Base-by-base conservation (phyloP, 1,284 basidiomycete species). In the Naganishia sp. region DNA sequence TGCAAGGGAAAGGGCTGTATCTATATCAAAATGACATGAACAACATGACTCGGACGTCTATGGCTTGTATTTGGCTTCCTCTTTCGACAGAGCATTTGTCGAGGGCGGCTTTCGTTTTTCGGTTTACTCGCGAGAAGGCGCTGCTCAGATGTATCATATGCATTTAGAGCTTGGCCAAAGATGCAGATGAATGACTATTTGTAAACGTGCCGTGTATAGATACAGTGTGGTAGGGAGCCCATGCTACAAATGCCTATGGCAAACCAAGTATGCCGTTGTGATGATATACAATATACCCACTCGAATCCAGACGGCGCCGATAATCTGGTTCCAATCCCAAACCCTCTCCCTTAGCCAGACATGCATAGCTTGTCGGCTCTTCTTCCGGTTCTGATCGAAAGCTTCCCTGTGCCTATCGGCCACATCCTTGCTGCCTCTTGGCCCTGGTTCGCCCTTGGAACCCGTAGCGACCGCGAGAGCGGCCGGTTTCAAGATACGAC, bases 271-370 rank as follows among this genome's bases (percentile, higher is more conserved):
- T 33, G 75, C 77, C 10, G 71, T 72, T 21, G 78, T 79, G 36
- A 78, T 43, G 45, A 78, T 68, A 42, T 79, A 70, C 63, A 79
- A 63, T 11, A 64, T 66, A 7, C 76, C 76, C 1, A 80, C 72
- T 65, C 77, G 77, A 74, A 78, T 76, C 23, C 75, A 76, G 0
- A 79, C 79, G 57, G 76, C 72, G 43, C 72, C 66, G 28, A 75
- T 75, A 36, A 80, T 72, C 3, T 70, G 70, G 50, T 75, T 73
- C 79, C 79, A 80, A 71, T 79, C 76, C 79, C 79, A 80, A 9
- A 64, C 67, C 46, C 79, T 71, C 3, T 75, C 75, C 65, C 71
- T 68, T 48, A 52, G 73, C 74, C 73, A 73, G 74, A 55, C 67
- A 63, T 33, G 64, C 67, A 42, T 75, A 42, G 33, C 70, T 68